Evolutionary conservation across 176 grass and related monocot species (phyloP).

Genomic region (Avena atlantica): DNA sequence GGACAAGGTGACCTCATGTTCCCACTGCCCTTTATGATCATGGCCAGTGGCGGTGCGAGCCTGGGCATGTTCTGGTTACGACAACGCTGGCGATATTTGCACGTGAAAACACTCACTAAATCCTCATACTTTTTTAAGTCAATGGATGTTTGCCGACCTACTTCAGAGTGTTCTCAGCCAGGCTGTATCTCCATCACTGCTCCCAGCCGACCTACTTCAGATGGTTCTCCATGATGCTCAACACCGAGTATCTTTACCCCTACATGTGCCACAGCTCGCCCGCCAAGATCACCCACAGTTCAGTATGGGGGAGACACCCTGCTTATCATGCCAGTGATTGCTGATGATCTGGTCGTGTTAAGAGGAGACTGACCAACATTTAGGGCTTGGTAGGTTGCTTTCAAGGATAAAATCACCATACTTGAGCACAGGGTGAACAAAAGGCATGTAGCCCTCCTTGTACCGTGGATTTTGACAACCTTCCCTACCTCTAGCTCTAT

Average conservation of each 20-base stretch:
- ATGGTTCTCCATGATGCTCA: not conserved
- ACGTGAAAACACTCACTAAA: too few species aligned
- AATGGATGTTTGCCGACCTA: too few species aligned
- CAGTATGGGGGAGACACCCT: not conserved
- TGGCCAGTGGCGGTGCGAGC: not conserved
- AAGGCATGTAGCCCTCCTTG: not conserved
- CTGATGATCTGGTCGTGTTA: not conserved
- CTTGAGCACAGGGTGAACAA: not conserved
- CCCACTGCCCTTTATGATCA: not conserved
- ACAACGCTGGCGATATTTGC: too few species aligned
- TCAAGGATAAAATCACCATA: not conserved
- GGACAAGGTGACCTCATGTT: not conserved
- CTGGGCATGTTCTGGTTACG: too few species aligned
- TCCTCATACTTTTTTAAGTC: too few species aligned
- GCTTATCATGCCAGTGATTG: not conserved
- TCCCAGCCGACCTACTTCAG: not conserved
- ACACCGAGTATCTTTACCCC: not conserved
- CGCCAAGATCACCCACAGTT: not conserved
- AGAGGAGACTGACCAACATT: not conserved
- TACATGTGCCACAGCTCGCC: not conserved
- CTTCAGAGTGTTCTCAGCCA: too few species aligned
- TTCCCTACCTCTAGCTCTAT: not conserved
- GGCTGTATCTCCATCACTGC: too few species aligned
- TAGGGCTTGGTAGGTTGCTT: not conserved
- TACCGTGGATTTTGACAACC: not conserved